Percentiles rank a stretch among this genome's conserved stretches.
Evolutionary conservation across 768 basidiomycete species (phyloP).

Genomic region (Russula griseocarnosa): DNA sequence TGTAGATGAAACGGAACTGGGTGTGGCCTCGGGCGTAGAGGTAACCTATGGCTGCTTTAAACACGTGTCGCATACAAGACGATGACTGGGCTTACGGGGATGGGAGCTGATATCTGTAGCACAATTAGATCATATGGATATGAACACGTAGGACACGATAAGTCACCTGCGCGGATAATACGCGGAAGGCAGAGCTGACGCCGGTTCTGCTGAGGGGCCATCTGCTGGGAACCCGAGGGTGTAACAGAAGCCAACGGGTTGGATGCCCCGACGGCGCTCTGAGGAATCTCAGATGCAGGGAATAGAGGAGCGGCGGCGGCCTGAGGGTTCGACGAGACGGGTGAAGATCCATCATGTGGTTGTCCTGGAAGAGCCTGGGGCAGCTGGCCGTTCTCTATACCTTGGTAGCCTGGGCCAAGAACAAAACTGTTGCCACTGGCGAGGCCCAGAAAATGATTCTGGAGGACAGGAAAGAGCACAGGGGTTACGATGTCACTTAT

Average conservation of each 20-base stretch:
- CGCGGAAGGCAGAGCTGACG: not conserved
- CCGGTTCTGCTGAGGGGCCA: not conserved
- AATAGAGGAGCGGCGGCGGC: not conserved
- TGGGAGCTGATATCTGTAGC: conserved; percentile 1
- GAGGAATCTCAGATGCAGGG: not conserved
- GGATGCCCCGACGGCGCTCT: not conserved
- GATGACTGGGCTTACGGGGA: conserved; percentile 6
- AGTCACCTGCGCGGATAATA: conserved; percentile 1
- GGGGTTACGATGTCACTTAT: not conserved
- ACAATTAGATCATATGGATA: not conserved
- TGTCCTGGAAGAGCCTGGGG: conserved; percentile 20
- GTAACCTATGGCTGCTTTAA: conserved; percentile 4
- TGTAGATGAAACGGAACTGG: not conserved
- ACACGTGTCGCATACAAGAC: not conserved
- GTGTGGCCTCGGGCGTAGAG: not conserved
- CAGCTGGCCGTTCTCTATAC: conserved; percentile 9
- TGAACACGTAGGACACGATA: not conserved
- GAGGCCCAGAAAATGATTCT: not conserved
- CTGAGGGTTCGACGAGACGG: not conserved
- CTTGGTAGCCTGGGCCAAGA: conserved; percentile 16
- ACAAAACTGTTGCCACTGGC: conserved; percentile 9
- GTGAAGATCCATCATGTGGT: conserved; percentile 4
- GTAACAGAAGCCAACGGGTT: not conserved
- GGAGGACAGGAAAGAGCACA: not conserved
- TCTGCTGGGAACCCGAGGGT: not conserved